Conservation (phyloP, 768 basidiomycete species). For the Gloeostereum incarnatum region DNA sequence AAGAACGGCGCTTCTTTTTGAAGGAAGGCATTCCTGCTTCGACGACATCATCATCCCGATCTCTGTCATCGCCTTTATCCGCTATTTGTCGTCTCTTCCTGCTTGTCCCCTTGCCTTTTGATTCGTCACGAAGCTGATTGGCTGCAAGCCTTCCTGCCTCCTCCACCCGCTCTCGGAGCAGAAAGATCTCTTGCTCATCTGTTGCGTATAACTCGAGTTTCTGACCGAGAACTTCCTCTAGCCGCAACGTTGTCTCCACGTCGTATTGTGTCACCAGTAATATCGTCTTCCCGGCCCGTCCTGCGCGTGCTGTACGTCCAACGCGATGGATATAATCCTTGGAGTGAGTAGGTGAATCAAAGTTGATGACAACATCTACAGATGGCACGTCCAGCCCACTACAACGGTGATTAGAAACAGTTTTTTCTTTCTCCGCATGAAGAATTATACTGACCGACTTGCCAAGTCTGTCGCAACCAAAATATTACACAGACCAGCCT, state of each 20-base stretch:
- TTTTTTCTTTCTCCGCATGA: background rate
- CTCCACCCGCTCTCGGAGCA: conserved; percentile 81
- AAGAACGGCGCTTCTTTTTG: no score
- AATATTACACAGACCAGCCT: conserved; percentile 54
- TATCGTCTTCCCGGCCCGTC: conserved; percentile 93
- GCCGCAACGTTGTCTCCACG: conserved; percentile 91
- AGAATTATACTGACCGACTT: conserved; percentile 32
- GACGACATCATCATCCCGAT: conserved; percentile 87
- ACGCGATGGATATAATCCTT: conserved; percentile 99
- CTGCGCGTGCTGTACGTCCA: conserved; percentile 94
- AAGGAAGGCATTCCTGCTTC: conserved; percentile 80
- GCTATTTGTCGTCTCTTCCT: conserved; percentile 34
- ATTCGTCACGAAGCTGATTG: no score
- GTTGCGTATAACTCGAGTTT: conserved; percentile 86
- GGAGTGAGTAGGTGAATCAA: conserved; percentile 94
- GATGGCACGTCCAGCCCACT: conserved; percentile 94
- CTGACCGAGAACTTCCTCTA: conserved; percentile 87
- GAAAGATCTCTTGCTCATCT: conserved; percentile 80
- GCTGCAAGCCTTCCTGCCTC: conserved; percentile 49
- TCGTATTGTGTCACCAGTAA: conserved; percentile 99
- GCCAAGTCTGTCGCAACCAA: conserved; percentile 74
- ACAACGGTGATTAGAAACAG: conserved; percentile 5
- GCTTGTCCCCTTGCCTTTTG: conserved; percentile 21
- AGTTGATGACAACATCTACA: conserved; percentile 96
- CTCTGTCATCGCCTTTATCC: conserved; percentile 62